Base-by-base conservation (phyloP, 352 stramenopile species). In the Phytopythium kandeliae region DNA sequence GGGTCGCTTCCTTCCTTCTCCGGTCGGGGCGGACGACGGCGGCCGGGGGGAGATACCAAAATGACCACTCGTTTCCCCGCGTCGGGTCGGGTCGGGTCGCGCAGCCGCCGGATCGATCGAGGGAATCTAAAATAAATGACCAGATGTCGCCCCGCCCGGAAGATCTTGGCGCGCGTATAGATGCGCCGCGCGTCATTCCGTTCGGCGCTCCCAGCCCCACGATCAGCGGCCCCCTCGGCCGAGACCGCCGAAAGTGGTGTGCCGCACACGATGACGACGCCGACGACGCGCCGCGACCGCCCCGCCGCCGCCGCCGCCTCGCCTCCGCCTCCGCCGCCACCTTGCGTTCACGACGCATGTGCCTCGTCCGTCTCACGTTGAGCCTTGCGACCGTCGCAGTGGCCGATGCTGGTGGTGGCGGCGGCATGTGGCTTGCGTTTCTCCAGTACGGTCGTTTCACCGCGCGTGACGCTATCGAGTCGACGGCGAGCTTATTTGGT, bases 31-130 rank as follows among this genome's bases (percentile, higher is more conserved):
- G 40, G 25, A 34, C 57, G 58, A 24, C 66, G 50, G n/a, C n/a
- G n/a, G n/a, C n/a, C n/a, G 69, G 60, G 62, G 75, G 72, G 76
- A 88, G 72, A 90, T 90, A 70, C 71, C 72, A 74, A 87, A 90
- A 88, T 90, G 79, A 81, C 67, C 67, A 73, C 65, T 60, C 69
- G 49, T 69, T 65, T 54, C 15, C 22, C 21, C 35, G 16, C 33
- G 24, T 25, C 33, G n/a, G 33, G 25, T 36, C n/a, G 31, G 35
- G 22, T 26, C 17, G 22, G 28, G 33, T 15, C 21, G 10, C 17
- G n/a, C 22, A 17, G 25, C n/a, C n/a, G n/a, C n/a, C n/a, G n/a
- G n/a, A n/a, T 9, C 33, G 16, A 44, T 25, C 47, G 36, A 54
- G 47, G 31, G 46, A 54, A 54, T 42, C 15, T 54, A 54, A 35